phyloP scores from a whole-genome alignment of 2,329 filamentous ascomycete genomes.

The Epicoccum nigrum region DNA sequence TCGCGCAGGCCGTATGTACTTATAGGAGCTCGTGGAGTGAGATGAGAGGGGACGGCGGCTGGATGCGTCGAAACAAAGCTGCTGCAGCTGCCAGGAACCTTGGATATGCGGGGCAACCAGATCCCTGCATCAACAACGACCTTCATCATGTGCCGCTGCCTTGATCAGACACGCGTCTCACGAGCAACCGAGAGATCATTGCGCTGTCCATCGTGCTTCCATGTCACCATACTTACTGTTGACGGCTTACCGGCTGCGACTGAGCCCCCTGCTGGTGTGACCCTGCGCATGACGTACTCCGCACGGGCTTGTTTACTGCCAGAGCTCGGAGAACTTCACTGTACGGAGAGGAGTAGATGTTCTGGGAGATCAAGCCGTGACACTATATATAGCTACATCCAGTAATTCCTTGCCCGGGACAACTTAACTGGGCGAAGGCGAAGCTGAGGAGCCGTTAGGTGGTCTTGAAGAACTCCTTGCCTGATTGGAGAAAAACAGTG shows the following conservation, averaged over 20 bases:
- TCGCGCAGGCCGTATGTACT: conserved; percentile 12
- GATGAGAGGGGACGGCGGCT: conserved; percentile 17
- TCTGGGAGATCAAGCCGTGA: too few relatives aligned
- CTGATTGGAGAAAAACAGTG: too few relatives aligned
- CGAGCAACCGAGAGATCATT: conserved; percentile 23
- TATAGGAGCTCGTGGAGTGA: conserved; percentile 18
- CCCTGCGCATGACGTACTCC: conserved; percentile 8
- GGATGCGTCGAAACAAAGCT: conserved; percentile 21
- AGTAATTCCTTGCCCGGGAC: too few relatives aligned
- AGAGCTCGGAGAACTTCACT: background rate
- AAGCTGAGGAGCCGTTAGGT: too few relatives aligned
- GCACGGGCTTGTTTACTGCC: background rate
- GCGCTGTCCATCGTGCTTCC: conserved; percentile 8
- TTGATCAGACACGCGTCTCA: conserved; percentile 21
- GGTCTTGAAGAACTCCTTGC: too few relatives aligned
- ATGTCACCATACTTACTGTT: conserved; percentile 4
- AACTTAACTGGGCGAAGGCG: too few relatives aligned
- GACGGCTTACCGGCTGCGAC: conserved; percentile 1
- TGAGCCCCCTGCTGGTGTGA: conserved; percentile 1
- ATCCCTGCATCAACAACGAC: conserved; percentile 30
- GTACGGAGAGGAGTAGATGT: too few relatives aligned
- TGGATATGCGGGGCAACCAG: conserved; percentile 26
- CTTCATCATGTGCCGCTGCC: conserved; percentile 24
- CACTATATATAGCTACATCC: too few relatives aligned
- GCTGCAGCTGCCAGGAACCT: conserved; percentile 22